Conservation (phyloP, 768 basidiomycete species). For the Russula abietina region DNA sequence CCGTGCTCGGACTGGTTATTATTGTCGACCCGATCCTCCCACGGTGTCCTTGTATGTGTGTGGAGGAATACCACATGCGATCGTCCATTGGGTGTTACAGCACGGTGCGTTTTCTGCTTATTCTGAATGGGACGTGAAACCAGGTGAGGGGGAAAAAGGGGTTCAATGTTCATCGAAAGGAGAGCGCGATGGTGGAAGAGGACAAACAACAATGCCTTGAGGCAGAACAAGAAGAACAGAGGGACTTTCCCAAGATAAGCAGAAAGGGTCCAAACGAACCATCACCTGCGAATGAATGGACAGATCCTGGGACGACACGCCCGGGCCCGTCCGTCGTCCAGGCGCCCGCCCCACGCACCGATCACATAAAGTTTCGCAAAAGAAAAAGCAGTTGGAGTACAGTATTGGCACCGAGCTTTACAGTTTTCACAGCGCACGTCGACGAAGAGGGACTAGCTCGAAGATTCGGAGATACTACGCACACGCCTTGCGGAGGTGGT, state of each 20-base stretch:
- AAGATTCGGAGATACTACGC: conserved; percentile 30
- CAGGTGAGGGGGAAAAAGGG: neutral
- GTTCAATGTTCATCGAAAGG: neutral
- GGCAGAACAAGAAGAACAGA: neutral
- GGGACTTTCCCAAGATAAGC: neutral
- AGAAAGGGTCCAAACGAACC: conserved; percentile 41
- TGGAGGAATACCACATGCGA: conserved; percentile 40
- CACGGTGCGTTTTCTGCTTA: neutral
- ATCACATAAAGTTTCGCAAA: conserved; percentile 33
- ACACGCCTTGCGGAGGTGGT: conserved; percentile 45
- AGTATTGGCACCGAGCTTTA: conserved; percentile 13
- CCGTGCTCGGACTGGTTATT: conserved; percentile 54
- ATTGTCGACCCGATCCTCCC: conserved; percentile 56
- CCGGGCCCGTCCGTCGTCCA: too few species aligned
- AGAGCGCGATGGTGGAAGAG: neutral
- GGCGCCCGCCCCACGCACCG: conserved; percentile 38
- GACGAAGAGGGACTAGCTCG: conserved; percentile 40
- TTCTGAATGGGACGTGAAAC: neutral
- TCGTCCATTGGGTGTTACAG: neutral
- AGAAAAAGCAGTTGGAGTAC: neutral
- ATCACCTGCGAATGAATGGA: conserved; percentile 44
- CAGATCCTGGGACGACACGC: conserved; percentile 50
- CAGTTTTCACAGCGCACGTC: conserved; percentile 34
- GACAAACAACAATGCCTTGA: neutral
- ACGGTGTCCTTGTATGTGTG: conserved; percentile 57